Base-by-base conservation (phyloP, 2,329 filamentous ascomycete genomes). In the Colletotrichum chrysophilum region DNA sequence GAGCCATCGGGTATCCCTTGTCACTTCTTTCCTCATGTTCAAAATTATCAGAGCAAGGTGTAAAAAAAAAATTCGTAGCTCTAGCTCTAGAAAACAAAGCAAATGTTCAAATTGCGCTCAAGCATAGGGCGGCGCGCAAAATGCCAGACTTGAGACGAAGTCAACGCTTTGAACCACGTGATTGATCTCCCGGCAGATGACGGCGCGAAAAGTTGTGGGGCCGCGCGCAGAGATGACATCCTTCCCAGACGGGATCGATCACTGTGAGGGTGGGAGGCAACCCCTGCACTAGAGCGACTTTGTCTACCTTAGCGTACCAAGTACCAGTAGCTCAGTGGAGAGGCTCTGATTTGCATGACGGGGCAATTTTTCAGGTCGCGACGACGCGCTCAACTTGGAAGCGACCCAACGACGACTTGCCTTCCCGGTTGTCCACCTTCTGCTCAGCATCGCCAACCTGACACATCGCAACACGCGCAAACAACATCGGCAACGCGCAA, bases 331-430 rank as follows among this genome's bases (percentile, higher is more conserved):
- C 18, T 75, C 28, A 69, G 74, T 74, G 70, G 70, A 69, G 70
- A 75, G 70, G 74, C 74, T 74, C 70, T 74, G 65, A 36, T 62
- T 74, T 75, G 74, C 71, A 76, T 75, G 66, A 75, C 66, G 71
- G 74, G 74, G 71, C 74, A 76, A 76, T 75, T 76, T 76, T 76
- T 75, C 74, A 75, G 66, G 74, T 75, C 74, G 74, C 74, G 74
- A 76, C 71, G 52, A 76, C 74, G 74, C 71, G 74, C 60, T 74
- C 60, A 66, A 62, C 58, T 62, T 36, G 58, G 58, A n/a, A 69
- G 52, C 52, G n/a, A 69, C 69, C 14, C 21, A 38, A 36, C 18
- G 43, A 52, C 43, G 43, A 34, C 56, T 34, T 68, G 26, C 52
- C 58, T 74, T 64, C 8, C 18, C 8, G 38, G 43, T 55, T 56